Base-by-base conservation (phyloP, 2,329 filamentous ascomycete genomes). In the Epichloe bromicola region DNA sequence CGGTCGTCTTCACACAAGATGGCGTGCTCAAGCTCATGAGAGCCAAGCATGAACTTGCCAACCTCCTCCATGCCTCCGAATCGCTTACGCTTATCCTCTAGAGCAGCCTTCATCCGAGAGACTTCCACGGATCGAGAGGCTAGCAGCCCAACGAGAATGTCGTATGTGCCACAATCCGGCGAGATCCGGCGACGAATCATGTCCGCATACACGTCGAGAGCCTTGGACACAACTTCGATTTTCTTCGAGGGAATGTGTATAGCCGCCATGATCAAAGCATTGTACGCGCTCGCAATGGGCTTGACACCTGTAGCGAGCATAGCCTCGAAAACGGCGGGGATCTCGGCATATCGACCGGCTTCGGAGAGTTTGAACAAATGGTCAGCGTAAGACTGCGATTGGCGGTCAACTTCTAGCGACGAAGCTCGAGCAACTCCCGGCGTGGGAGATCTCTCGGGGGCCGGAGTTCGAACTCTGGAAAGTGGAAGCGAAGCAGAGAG, bases 131-230 rank as follows among this genome's bases (percentile, higher is more conserved):
- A 89, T 57, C 89, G 83, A 14, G 82, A 79, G 17, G 90, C 85
- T 49, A 98, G 75, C 39, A 96, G 74, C 52, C 85, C 82, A 51
- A 98, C 86, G 17, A 98, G 74, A 36, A 89, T 89, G 62, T 88
- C 82, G 69, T 95, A 97, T 0, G 91, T 97, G 52, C 86, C 80
- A 50, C 83, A 82, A 64, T 96, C 85, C 7, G 91, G 90, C 19
- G 78, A 71, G 23, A 97, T 83, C 59, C 84, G 85, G 57, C 90
- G 85, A 57, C 85, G 82, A 59, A 95, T 81, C 93, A 98, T 97
- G 65, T 97, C 90, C 15, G 89, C 85, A 67, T 97, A 98, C 49
- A 98, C 86, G 70, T 95, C 90, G 49, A 97, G 76, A 5, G 88
- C 89, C 71, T 95, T 95, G 55, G 88, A 85, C 14, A 95, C 87